Evolutionary conservation across 163 green algal species (phyloP), one percentile per base, ranked within the genome.

Genomic region (Coccomyxa subellipsoidea): DNA sequence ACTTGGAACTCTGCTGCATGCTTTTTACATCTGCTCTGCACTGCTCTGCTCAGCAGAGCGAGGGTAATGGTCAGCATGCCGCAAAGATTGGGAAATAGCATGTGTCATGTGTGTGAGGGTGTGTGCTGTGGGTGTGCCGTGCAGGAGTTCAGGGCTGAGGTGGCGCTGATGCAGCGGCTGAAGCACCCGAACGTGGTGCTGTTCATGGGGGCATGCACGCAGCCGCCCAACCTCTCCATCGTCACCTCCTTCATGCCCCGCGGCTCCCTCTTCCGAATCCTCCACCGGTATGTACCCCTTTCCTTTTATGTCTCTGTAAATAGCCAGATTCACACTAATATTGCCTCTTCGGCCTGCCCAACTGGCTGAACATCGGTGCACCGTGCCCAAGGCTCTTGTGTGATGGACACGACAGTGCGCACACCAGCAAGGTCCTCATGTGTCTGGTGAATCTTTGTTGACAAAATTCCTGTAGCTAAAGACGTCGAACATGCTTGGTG

Each of bases 231-330:
- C 84, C 90, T 98, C 77, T 93, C 89, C 79, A 98, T 99, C 85
- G 93, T 98, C 54, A 97, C 93, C 7, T 92, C 98, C 83, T 98
- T 95, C 85, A 85, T 96, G 27, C 89, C 91, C 4, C 88, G 94
- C 21, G 94, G 94, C 27, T 94, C 87, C 4, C 88, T 98, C 37
- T 98, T 95, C 91, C 89, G 92, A 27, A 85, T 98, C 54, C 88
- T 99, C 76, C 95, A 99, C 88, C 84, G 84, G 80, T 86, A 25
- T n/a, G 77, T 21, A 23, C 40, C 36, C 9, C 0, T 37, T 25
- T 7, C 47, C 76, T 66, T 80, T 18, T 18, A 29, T 29, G 12
- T 18, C 47, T 66, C 47, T 18, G 18, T 66, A 29, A 66, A 66
- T 66, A 18, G 47, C 12, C 12, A 18, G 47, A 12, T 66, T 12